Conservation (phyloP, 2,329 filamentous ascomycete species). For the Colletotrichum sp. region DNA sequence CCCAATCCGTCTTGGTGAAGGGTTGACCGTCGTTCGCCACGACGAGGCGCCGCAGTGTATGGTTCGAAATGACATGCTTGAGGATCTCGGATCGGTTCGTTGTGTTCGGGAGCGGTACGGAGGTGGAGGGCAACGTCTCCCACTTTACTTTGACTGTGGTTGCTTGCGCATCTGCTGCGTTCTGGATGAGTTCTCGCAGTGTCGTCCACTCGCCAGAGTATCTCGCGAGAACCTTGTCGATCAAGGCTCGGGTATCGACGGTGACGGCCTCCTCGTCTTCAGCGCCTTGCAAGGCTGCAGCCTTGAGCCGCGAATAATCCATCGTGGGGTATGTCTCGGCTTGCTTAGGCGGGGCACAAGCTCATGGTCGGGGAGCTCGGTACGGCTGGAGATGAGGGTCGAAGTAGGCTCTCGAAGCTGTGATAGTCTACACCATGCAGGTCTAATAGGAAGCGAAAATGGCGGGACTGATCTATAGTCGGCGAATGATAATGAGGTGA, state of each 20-base stretch:
- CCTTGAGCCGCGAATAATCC: conserved; percentile 80
- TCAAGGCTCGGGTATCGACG: conserved; percentile 93
- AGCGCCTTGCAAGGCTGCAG: conserved; percentile 83
- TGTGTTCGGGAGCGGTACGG: conserved; percentile 71
- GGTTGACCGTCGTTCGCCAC: conserved; percentile 92
- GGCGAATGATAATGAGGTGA: background rate
- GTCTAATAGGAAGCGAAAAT: background rate
- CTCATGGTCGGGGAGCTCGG: background rate
- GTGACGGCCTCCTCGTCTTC: conserved; percentile 97
- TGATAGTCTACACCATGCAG: background rate
- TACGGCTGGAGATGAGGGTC: background rate
- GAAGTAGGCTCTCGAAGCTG: background rate
- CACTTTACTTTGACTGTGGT: conserved; percentile 89
- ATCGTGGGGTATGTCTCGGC: conserved; percentile 44
- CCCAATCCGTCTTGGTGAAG: conserved; percentile 92
- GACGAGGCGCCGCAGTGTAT: conserved; percentile 85
- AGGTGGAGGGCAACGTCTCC: conserved; percentile 85
- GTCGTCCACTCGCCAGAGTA: conserved; percentile 96
- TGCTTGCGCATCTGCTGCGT: conserved; percentile 96
- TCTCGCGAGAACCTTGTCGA: conserved; percentile 95
- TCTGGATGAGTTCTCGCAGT: conserved; percentile 93
- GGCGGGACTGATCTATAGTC: background rate
- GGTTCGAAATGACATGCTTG: conserved; percentile 83
- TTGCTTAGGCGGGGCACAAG: background rate
- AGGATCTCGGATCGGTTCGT: conserved; percentile 74